Base-by-base conservation (phyloP, 2,329 filamentous ascomycete genomes). In the Bipolaris bicolor region DNA sequence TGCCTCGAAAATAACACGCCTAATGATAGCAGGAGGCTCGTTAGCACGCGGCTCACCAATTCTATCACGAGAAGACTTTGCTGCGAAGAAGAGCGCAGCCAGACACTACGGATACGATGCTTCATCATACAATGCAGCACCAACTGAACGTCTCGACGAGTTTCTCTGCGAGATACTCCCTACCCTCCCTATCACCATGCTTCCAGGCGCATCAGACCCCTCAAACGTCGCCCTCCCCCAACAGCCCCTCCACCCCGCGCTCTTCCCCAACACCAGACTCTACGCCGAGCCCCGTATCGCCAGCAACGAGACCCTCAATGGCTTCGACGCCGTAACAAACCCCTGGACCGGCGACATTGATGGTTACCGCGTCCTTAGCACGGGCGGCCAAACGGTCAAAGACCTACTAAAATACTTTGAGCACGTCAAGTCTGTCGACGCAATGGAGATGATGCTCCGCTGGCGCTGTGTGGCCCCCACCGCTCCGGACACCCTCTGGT, bases 81-180 rank as follows among this genome's bases (percentile, higher is more conserved):
- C 71, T 18, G 70, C 67, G 7, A 71, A 72, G 72, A 82, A 71
- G 65, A 44, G 78, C 83, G 66, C 55, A 86, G 83, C 71, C 81
- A 96, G 92, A 76, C 97, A 96, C 74, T 98, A 97, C 78, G 94
- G 95, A 58, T 98, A 98, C 79, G 95, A 99, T 76, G 87, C 91
- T 55, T 88, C 89, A 52, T 78, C 90, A 0, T 99, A 97, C 81
- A 97, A 99, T 72, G 83, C 94, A 1, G 82, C 90, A 1, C 95
- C 95, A 0, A 92, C 91, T 3, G 87, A 90, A 55, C 88, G 91
- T 45, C 84, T 99, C 33, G 95, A 99, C 79, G 83, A 85, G 5
- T 95, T 97, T 74, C 84, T 99, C 33, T 82, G 89, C 1, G 84
- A 89, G 45, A 81, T 99, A 11, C 85, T 99, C 3, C 92, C 93